Conservation (phyloP, 345 rosid species). For the Raphanus sativus region DNA sequence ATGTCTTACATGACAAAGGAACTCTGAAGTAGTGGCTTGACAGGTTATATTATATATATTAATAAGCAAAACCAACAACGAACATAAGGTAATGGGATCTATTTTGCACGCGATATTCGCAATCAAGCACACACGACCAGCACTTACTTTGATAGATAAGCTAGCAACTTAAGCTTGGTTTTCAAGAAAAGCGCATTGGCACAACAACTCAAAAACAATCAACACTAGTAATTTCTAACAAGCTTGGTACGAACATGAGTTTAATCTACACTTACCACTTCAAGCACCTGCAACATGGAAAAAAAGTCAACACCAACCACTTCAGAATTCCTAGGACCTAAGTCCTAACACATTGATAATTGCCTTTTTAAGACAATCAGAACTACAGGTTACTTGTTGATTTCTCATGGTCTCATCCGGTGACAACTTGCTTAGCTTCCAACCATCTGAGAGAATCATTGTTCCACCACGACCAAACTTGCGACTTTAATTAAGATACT, state of each 20-base stretch:
- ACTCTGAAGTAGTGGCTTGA: slow-evolving; percentile 37
- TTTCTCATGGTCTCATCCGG: slow-evolving; percentile 52
- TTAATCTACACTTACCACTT: slow-evolving; percentile 32
- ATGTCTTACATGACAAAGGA: slow-evolving; percentile 40
- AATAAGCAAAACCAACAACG: slow-evolving; percentile 15
- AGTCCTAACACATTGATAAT: slow-evolving; percentile 25
- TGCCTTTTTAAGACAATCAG: slow-evolving; percentile 39
- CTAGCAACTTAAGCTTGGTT: neutral
- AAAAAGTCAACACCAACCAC: slow-evolving; percentile 1
- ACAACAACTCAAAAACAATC: slow-evolving; percentile 15
- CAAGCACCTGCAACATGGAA: slow-evolving; percentile 34
- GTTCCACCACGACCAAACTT: slow-evolving; percentile 35
- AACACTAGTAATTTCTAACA: neutral
- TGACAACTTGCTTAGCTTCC: slow-evolving; percentile 17
- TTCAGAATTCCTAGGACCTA: slow-evolving; percentile 13
- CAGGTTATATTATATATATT: neutral
- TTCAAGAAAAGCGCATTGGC: neutral
- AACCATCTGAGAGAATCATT: slow-evolving; percentile 20
- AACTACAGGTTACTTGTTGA: slow-evolving; percentile 46
- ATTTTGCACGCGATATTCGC: slow-evolving; percentile 25
- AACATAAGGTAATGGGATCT: slow-evolving; percentile 25
- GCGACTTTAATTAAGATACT: slow-evolving; percentile 10
- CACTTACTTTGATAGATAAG: slow-evolving; percentile 6
- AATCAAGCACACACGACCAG: slow-evolving; percentile 28
- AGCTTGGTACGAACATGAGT: neutral